phyloP scores from a whole-genome alignment of 148 eudicot species.

The Fagopyrum esculentum region DNA sequence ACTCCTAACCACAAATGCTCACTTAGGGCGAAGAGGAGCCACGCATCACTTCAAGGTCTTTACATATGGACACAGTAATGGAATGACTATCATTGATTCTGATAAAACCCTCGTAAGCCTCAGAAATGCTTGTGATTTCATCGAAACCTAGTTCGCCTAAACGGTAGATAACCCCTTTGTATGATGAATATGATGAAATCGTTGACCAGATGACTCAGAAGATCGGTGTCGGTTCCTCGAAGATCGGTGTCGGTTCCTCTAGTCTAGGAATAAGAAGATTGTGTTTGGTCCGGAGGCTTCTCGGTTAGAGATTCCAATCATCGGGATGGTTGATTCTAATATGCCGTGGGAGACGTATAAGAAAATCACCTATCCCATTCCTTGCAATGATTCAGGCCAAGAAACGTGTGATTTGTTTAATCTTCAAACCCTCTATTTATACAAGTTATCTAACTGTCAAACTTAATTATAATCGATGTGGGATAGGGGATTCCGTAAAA shows the following conservation, averaged over 20 bases:
- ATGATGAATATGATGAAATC: conserved; percentile 72
- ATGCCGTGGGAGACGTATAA: conserved; percentile 48
- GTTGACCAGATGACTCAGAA: conserved; percentile 53
- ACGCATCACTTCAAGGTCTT: conserved; percentile 75
- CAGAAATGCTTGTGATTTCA: conserved; percentile 69
- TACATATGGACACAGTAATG: conserved; percentile 58
- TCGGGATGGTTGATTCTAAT: conserved; percentile 70
- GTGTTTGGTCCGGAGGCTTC: conserved; percentile 58
- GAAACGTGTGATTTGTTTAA: too few relatives aligned
- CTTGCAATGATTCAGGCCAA: conserved; percentile 73
- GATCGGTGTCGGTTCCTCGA: conserved; percentile 40
- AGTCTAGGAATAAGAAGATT: conserved; percentile 63
- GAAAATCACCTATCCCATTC: conserved; percentile 73
- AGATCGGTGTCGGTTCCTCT: too few relatives aligned
- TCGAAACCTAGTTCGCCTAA: conserved; percentile 35
- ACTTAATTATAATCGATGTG: too few relatives aligned
- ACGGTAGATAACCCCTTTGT: conserved; percentile 49
- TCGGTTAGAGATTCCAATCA: conserved; percentile 64
- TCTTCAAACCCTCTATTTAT: too few relatives aligned
- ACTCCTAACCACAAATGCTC: conserved; percentile 72
- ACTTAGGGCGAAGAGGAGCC: conserved; percentile 52
- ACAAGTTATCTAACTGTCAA: too few relatives aligned
- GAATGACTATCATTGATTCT: conserved; percentile 58
- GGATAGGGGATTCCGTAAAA: too few relatives aligned
- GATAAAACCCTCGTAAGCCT: conserved; percentile 88